Evolutionary conservation across 169 alveolate genomes (phyloP), one percentile per base, ranked within the genome.

Genomic region (Babesia bigemina): DNA sequence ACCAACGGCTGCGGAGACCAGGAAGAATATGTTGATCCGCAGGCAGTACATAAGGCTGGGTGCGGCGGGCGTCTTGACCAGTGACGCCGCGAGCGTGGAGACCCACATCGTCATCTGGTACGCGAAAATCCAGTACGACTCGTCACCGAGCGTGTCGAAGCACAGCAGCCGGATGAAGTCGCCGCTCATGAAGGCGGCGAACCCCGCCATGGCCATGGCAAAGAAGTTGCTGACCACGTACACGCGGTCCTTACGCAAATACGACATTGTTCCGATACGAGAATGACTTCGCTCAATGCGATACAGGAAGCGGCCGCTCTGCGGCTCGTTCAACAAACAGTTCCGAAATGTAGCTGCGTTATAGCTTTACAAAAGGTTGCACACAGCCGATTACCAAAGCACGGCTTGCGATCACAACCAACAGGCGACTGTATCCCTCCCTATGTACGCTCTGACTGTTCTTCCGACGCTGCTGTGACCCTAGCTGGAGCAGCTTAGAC

Each of bases 121-220:
- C 21, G 42, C 70, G 22, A n/a, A 17, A 3, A 70, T 62, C 70
- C 61, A 79, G 59, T 79, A 36, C 28, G 65, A 9, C 52, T 79
- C 70, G 45, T 79, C 48, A 28, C 39, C 36, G 8, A 79, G 24
- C 21, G 76, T 57, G 49, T 72, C 72, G 33, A 63, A 60, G 24
- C 74, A 28, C 16, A 58, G 57, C 71, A 79, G 63, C 48, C 73
- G 75, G 21, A 79, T 63, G 74, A 79, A 65, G 55, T 79, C 83
- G 22, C 53, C 47, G 60, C 83, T 79, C 75, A 79, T 69, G 55
- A 79, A 79, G 33, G 61, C 21, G 69, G 79, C 24, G 56, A 65
- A 69, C 11, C 77, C 87, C 47, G 63, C 21, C 16, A 79, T 47
- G 14, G 50, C 21, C 50, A 63, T 56, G 16, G 26, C 53, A 24